phyloP scores from a whole-genome alignment of 306 rosid species.

The Vicia villosa region DNA sequence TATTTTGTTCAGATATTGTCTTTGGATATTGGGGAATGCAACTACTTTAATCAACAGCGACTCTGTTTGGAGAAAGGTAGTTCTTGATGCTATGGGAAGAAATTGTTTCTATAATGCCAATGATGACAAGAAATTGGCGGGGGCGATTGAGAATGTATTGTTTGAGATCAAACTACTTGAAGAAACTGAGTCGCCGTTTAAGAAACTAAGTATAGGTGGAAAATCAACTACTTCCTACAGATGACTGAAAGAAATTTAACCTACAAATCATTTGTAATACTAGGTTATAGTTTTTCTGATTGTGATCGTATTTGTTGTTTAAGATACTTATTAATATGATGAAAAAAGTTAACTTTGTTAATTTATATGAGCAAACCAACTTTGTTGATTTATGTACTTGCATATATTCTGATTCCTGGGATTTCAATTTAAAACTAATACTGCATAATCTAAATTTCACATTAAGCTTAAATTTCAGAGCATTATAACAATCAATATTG shows the following conservation, averaged over 20 bases:
- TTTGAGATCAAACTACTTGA: conserved; percentile 37
- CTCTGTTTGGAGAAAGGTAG: conserved; percentile 43
- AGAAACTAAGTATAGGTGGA: conserved; percentile 17
- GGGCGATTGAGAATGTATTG: conserved; percentile 32
- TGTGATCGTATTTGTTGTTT: background rate
- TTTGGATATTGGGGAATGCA: conserved; percentile 58
- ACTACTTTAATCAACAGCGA: conserved; percentile 38
- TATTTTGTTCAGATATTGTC: conserved; percentile 41
- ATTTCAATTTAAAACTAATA: too few relatives aligned
- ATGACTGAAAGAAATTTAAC: background rate
- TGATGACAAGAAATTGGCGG: conserved; percentile 33
- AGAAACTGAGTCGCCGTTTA: conserved; percentile 9
- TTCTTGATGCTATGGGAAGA: conserved; percentile 48
- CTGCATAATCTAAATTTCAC: too few relatives aligned
- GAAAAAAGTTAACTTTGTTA: too few relatives aligned
- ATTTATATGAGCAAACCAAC: too few relatives aligned
- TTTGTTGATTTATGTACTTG: too few relatives aligned
- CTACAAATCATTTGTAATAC: too few relatives aligned
- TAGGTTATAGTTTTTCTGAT: background rate
- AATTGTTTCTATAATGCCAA: conserved; percentile 33
- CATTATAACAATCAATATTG: too few relatives aligned
- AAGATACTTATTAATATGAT: background rate
- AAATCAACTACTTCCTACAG: background rate
- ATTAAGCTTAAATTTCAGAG: too few relatives aligned
- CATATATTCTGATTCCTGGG: too few relatives aligned